Evolutionary conservation across 352 stramenopile genomes (phyloP).

Genomic region (Albugo laibachii): DNA sequence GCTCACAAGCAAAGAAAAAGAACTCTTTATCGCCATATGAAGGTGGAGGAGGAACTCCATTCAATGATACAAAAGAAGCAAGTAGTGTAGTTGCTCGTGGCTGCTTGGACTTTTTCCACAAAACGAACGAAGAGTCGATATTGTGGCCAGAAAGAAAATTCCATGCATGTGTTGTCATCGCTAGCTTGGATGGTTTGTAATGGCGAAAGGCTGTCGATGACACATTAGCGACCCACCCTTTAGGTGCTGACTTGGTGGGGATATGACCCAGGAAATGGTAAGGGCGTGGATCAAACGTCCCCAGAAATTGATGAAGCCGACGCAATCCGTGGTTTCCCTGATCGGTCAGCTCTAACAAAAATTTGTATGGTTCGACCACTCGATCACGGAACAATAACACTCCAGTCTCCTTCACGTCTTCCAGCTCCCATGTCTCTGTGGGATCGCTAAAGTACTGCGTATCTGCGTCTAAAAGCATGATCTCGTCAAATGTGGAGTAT

Average conservation of each 20-base stretch:
- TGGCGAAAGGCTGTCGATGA: constrained; percentile 9
- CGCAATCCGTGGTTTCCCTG: not conserved
- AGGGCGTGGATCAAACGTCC: not conserved
- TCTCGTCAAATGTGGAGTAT: constrained; percentile 39
- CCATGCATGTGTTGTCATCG: constrained; percentile 22
- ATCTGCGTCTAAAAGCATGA: constrained; percentile 64
- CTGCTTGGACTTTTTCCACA: constrained; percentile 51
- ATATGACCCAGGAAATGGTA: constrained; percentile 9
- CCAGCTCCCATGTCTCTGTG: constrained; percentile 24
- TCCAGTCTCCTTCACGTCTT: not conserved
- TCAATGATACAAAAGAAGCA: constrained; percentile 24
- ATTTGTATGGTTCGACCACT: constrained; percentile 13
- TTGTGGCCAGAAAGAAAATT: constrained; percentile 39
- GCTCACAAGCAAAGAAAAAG: constrained; percentile 49
- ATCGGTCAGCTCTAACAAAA: not conserved
- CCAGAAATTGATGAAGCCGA: not conserved
- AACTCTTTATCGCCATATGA: constrained; percentile 56
- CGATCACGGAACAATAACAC: constrained; percentile 1
- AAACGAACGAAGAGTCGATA: constrained; percentile 53
- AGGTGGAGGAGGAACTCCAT: constrained; percentile 12
- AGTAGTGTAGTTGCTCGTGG: constrained; percentile 45
- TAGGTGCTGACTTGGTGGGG: constrained; percentile 13
- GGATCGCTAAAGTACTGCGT: constrained; percentile 40
- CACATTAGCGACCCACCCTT: constrained; percentile 14
- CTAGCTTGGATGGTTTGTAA: constrained; percentile 2